phyloP scores from a whole-genome alignment of 768 basidiomycete species.

The Podaxis carcinomalis region DNA sequence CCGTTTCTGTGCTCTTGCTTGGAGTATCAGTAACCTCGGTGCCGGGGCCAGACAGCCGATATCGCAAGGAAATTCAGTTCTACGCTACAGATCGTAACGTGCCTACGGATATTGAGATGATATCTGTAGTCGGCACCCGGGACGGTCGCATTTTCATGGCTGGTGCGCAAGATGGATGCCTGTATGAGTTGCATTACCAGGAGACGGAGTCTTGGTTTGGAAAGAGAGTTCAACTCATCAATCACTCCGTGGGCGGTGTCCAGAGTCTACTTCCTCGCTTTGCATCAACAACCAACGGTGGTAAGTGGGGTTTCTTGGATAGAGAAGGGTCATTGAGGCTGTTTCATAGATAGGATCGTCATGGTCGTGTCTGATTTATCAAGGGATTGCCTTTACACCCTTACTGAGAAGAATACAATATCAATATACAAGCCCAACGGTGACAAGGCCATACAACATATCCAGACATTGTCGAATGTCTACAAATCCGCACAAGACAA shows the following conservation, averaged over 20 bases:
- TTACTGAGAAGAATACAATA: constrained; percentile 62
- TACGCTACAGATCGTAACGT: constrained; percentile 87
- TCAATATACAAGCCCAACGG: constrained; percentile 60
- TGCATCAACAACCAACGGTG: constrained; percentile 56
- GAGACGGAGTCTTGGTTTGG: constrained; percentile 91
- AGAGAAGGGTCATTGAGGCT: not conserved
- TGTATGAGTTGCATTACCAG: constrained; percentile 93
- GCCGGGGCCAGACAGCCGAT: constrained; percentile 33
- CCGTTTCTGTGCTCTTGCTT: constrained; percentile 76
- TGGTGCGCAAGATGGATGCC: constrained; percentile 76
- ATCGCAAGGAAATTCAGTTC: constrained; percentile 74
- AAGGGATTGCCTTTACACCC: constrained; percentile 75
- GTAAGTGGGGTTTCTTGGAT: constrained; percentile 35
- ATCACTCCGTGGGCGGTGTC: constrained; percentile 78
- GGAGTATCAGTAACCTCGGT: constrained; percentile 63
- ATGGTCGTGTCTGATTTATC: constrained; percentile 61
- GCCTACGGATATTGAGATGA: constrained; percentile 80
- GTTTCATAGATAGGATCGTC: constrained; percentile 61
- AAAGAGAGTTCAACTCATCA: constrained; percentile 78
- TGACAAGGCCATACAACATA: constrained; percentile 63
- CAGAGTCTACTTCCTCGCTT: constrained; percentile 79
- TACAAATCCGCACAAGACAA: constrained; percentile 79
- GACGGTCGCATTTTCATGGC: constrained; percentile 92
- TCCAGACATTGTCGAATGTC: constrained; percentile 73
- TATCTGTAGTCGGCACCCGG: constrained; percentile 70